phyloP scores from a whole-genome alignment of 768 basidiomycete species.

The Lactifluus hygrophoroides region DNA sequence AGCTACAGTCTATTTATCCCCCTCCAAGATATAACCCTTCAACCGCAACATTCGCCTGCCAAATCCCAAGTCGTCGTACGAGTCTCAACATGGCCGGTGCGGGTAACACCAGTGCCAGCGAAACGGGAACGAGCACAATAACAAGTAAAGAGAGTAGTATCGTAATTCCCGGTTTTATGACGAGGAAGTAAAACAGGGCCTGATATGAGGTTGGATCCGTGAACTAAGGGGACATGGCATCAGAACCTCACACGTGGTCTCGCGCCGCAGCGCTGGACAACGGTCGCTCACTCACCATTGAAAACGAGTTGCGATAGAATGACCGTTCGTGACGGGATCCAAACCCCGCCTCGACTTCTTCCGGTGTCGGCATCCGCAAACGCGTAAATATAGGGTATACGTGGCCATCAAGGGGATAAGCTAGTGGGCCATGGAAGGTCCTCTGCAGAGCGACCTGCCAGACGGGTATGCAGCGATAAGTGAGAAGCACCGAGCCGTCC shows the following conservation, averaged over 20 bases:
- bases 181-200: slow-evolving; percentile 81
- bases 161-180: slow-evolving; percentile 78
- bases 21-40: slow-evolving; percentile 51
- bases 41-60: slow-evolving; percentile 79
- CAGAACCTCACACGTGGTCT: slow-evolving; percentile 8
- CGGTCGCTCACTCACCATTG: slow-evolving; percentile 51
- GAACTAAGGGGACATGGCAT: slow-evolving; percentile 43
- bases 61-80: slow-evolving; percentile 57
- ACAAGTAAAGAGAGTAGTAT: slow-evolving; percentile 51
- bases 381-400: slow-evolving; percentile 71
- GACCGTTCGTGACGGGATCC: slow-evolving; percentile 42
- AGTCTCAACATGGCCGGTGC: slow-evolving; percentile 61
- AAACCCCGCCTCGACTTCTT: slow-evolving; percentile 42
- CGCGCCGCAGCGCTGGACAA: slow-evolving; percentile 1
- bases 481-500: neutral
- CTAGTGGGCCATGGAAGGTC: slow-evolving; percentile 58
- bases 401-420: slow-evolving; percentile 55
- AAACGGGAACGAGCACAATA: slow-evolving; percentile 47
- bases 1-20: slow-evolving; percentile 21
- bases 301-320: slow-evolving; percentile 75
- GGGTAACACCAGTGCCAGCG: slow-evolving; percentile 52
- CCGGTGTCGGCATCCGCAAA: slow-evolving; percentile 37
- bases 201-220: slow-evolving; percentile 76
- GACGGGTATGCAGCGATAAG: neutral
- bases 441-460: slow-evolving; percentile 56